Percentiles rank a stretch among this genome's conserved stretches.
Conservation (phyloP, 192 early-diverging fungal genomes). For the Rhizophagus clarus region DNA sequence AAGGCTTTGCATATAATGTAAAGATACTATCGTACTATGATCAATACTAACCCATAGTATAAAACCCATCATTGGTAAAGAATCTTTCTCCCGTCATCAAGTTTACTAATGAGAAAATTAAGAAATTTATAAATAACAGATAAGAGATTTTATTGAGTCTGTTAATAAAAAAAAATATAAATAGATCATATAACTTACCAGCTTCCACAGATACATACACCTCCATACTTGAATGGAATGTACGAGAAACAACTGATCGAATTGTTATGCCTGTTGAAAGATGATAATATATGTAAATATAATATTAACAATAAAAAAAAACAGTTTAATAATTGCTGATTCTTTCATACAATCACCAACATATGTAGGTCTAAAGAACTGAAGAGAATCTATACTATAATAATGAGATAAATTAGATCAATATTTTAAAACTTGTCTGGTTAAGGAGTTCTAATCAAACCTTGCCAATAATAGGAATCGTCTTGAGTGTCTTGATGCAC, state of each 20-base stretch:
- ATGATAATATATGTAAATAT: not conserved
- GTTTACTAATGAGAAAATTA: conserved; percentile 41
- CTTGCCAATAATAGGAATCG: conserved; percentile 61
- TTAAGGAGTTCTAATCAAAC: conserved; percentile 22
- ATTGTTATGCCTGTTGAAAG: conserved; percentile 50
- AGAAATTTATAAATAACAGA: not conserved
- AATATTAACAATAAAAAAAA: not conserved
- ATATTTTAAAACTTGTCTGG: not conserved
- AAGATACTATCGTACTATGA: not conserved
- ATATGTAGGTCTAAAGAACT: conserved; percentile 55
- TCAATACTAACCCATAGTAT: conserved; percentile 49
- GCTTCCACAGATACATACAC: conserved; percentile 59
- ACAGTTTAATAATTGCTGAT: not conserved
- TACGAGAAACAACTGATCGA: conserved; percentile 54
- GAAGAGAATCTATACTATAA: conserved; percentile 57
- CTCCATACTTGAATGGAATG: conserved; percentile 58
- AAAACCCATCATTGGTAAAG: conserved; percentile 63
- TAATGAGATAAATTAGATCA: not conserved
- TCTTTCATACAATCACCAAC: conserved; percentile 41
- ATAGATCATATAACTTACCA: conserved; percentile 25
- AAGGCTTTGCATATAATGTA: not conserved
- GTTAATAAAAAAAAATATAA: not conserved
- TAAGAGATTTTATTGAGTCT: not conserved
- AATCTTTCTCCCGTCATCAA: conserved; percentile 53
- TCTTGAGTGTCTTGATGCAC: conserved; percentile 57